Percentiles rank a stretch among this genome's conserved stretches.
phyloP scores from a whole-genome alignment of 2,329 filamentous ascomycete species.

The Karstenula rhodostoma region DNA sequence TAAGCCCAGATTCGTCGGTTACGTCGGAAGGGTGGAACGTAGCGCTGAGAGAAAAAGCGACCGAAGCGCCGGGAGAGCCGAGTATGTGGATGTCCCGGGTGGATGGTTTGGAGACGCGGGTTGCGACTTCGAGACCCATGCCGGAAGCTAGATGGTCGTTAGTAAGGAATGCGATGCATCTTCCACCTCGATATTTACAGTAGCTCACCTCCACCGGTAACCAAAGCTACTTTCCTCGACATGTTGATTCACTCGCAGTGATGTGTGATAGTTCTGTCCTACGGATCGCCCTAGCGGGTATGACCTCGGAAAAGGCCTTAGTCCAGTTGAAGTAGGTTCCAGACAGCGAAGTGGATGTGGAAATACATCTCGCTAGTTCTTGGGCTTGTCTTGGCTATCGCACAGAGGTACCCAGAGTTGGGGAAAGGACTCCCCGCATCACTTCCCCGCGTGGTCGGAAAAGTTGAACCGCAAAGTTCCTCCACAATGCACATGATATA shows the following conservation, averaged over 20 bases:
- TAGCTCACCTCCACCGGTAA: neutral
- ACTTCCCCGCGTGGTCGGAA: neutral
- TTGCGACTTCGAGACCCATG: conserved; percentile 52
- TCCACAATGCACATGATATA: neutral
- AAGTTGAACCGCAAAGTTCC: neutral
- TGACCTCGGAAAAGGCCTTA: neutral
- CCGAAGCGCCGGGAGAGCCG: conserved; percentile 34
- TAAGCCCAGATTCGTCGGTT: conserved; percentile 43
- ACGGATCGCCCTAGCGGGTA: too few relatives aligned
- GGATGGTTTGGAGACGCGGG: conserved; percentile 42
- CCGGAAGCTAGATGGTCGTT: conserved; percentile 44
- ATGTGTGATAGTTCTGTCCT: neutral
- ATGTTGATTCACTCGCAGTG: neutral
- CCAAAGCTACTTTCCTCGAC: conserved; percentile 2
- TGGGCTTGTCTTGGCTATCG: neutral
- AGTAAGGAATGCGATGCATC: neutral
- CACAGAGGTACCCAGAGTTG: neutral
- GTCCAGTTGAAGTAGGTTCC: neutral
- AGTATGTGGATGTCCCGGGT: conserved; percentile 51
- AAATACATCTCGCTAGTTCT: neutral
- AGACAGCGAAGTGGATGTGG: neutral
- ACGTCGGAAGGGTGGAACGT: conserved; percentile 50
- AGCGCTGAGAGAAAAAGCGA: conserved; percentile 33
- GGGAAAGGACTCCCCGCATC: conserved; percentile 1
- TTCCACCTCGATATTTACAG: neutral